Evolutionary conservation across 495 filamentous ascomycete genomes (phyloP).

Genomic region (Margaritispora aquatica): DNA sequence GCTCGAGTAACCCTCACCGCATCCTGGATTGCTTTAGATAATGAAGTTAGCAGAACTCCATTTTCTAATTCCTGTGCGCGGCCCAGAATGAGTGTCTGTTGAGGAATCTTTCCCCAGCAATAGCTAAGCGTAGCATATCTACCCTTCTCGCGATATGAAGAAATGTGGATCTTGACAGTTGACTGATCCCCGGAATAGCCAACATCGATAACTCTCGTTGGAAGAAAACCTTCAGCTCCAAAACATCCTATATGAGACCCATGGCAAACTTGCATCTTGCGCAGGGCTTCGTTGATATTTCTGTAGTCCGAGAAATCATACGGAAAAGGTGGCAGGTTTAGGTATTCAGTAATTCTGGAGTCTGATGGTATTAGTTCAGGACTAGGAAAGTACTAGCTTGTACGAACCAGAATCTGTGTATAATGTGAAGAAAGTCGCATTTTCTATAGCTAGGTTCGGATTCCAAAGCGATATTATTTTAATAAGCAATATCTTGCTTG

Average conservation of each 20-base stretch:
- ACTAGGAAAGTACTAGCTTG: not conserved
- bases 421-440: not conserved
- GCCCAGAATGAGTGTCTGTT: not conserved
- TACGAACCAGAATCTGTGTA: not conserved
- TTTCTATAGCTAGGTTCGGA: not conserved
- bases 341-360: not conserved
- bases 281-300: not conserved
- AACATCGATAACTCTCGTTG: not conserved
- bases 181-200: not conserved
- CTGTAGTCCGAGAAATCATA: not conserved
- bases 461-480: not conserved
- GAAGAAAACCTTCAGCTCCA: not conserved
- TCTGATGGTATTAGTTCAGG: not conserved
- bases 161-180: not conserved
- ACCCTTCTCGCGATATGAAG: not conserved
- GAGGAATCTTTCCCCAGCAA: constrained; percentile 1
- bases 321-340: not conserved
- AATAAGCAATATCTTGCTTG: not conserved
- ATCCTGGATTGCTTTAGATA: constrained; percentile 5
- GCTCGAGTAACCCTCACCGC: not conserved
- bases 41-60: not conserved
- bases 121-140: constrained; percentile 1
- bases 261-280: not conserved
- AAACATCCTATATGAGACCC: not conserved
- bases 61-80: not conserved